Conservation (phyloP, 2,329 filamentous ascomycete species). For the Periconia sp. region DNA sequence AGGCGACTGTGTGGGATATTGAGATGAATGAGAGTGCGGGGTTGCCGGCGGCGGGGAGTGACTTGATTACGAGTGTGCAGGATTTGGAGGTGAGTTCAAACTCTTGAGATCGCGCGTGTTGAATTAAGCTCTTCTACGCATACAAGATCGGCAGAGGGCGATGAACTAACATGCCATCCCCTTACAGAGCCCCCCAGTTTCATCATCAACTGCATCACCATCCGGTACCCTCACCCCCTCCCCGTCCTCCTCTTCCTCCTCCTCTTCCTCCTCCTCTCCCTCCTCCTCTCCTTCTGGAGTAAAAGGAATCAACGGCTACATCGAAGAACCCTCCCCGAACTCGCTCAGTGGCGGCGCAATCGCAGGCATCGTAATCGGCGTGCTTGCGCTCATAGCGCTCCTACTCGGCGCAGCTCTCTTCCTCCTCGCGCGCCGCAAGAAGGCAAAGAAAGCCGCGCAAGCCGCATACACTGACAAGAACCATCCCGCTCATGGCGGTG, state of each 20-base stretch:
- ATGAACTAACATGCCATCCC: background rate
- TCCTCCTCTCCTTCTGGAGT: background rate
- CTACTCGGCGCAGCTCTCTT: background rate
- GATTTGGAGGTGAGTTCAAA: background rate
- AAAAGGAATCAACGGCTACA: background rate
- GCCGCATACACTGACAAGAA: too few relatives aligned
- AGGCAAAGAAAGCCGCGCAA: background rate
- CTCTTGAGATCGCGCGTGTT: background rate
- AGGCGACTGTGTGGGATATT: constrained; percentile 12
- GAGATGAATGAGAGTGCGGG: constrained; percentile 11
- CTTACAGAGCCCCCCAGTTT: background rate
- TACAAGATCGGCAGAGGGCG: too few relatives aligned
- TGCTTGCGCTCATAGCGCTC: constrained; percentile 1
- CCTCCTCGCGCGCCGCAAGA: constrained; percentile 1
- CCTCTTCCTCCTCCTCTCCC: background rate
- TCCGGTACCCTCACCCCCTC: background rate
- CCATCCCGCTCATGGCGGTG: too few relatives aligned
- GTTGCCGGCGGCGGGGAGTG: background rate
- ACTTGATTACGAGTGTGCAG: constrained; percentile 2
- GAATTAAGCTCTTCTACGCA: too few relatives aligned
- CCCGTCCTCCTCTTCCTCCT: background rate
- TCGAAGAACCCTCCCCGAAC: background rate
- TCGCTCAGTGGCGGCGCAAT: constrained; percentile 13
- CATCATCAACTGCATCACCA: background rate
- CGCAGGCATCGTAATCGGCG: constrained; percentile 10